A percentile compares a stretch with the other conserved stretches of the same genome.
Conservation (phyloP, 768 basidiomycete species). For the Heimioporus sp. region DNA sequence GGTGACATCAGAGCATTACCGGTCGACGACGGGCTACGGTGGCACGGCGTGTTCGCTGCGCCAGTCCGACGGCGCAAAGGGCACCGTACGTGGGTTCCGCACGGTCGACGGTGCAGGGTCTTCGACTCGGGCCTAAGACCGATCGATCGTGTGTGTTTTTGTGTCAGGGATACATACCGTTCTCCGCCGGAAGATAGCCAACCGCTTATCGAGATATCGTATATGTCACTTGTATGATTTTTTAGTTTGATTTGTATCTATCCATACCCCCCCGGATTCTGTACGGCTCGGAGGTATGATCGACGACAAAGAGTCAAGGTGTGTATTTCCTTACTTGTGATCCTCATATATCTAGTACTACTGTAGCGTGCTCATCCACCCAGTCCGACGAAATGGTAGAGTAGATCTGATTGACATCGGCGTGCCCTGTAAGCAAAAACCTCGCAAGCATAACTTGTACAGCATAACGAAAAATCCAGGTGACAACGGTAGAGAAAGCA, state of each 20-base stretch:
- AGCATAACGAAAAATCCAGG: slow-evolving; percentile 11
- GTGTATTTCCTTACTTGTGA: too few relatives aligned
- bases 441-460: slow-evolving; percentile 18
- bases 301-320: too few relatives aligned
- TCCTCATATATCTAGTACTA: too few relatives aligned
- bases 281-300: too few relatives aligned
- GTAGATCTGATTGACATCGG: background rate
- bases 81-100: background rate
- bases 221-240: too few relatives aligned
- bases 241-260: too few relatives aligned
- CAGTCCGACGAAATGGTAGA: too few relatives aligned
- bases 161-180: background rate
- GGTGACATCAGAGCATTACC: slow-evolving; percentile 9
- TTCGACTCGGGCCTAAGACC: background rate
- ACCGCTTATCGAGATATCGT: background rate
- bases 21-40: slow-evolving; percentile 20
- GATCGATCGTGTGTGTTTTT: too few relatives aligned
- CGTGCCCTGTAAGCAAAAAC: slow-evolving; percentile 11
- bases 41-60: slow-evolving; percentile 9
- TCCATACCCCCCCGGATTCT: too few relatives aligned
- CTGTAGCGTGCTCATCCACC: too few relatives aligned
- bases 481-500: background rate
- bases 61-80: slow-evolving; percentile 10
- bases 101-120: background rate
- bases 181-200: background rate